Base-by-base conservation (phyloP, 768 basidiomycete genomes). In the Austroboletus festivus region DNA sequence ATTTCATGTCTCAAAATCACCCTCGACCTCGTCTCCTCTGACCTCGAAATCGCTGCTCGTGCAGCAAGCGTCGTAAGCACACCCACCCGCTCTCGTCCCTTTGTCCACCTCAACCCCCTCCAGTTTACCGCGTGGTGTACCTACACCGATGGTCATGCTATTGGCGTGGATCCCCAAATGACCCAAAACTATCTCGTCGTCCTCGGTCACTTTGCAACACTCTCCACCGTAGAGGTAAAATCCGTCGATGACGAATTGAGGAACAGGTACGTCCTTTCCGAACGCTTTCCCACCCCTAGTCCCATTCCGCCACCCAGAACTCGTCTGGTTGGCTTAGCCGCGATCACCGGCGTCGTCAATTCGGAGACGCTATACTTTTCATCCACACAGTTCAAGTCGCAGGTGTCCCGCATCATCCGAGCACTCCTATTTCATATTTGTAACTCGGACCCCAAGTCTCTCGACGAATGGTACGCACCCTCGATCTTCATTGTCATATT, bases 61-160 rank as follows among this genome's bases (percentile, higher is more conserved):
- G 82, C 86, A 11, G 91, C 91, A 19, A 86, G 79, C 60, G 81
- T 93, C 45, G 92, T 92, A 64, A 58, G 88, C 77, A 12, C 16
- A 24, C 13, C 34, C 19, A 18, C 48, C 2, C 23, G 22, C 0
- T 19, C 38, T 1, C 15, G 21, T 6, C 50, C 6, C 19, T 12
- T 13, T 18, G 18, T 20, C 41, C 58, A 6, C 51, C 30, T 38
- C 3, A 16, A 28, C 28, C 12, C 28, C 28, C n/a, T 4, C 26
- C 57, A 93, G 87, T 92, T 95, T 59, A 89, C 86, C 3, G 86
- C 91, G 1, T 97, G 91, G 86, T 86, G 87, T 18, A 93, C 93
- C 15, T 96, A 85, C 56, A 92, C 93, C 19, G 86, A 94, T 56
- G 91, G 92, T 0, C 83, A 83, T 46, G 72, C 88, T 34, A 82